These are phyloP conservation scores for Chaetomiaceae sp. DNA, from an alignment of 2,329 filamentous ascomycete genomes.

Conservation along the genomic window DNA sequence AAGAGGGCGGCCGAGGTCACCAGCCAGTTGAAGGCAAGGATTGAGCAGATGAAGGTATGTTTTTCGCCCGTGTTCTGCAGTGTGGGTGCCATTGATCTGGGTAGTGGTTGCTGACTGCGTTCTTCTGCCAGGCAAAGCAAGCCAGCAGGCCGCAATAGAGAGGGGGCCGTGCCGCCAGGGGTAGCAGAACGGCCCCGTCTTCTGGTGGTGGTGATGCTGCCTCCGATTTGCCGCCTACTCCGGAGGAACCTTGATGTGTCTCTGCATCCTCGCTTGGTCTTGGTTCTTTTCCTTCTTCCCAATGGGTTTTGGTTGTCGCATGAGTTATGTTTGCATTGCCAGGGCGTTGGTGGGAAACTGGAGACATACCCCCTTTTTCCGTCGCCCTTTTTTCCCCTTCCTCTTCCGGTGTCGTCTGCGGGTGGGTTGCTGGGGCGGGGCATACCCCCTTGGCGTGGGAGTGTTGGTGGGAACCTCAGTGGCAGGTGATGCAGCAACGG, in stretches of 20 bases:
- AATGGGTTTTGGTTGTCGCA: neutral
- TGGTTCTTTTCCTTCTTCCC: neutral
- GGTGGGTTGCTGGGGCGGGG: no score
- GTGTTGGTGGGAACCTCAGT: neutral
- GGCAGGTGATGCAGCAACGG: neutral
- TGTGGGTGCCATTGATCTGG: no score
- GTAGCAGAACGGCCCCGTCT: neutral
- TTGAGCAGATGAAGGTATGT: slow-evolving; percentile 90
- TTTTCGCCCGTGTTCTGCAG: no score
- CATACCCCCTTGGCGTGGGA: no score
- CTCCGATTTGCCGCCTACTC: no score
- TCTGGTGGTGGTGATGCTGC: no score
- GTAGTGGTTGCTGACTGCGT: neutral
- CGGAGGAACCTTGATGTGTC: no score
- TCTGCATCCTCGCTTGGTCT: neutral
- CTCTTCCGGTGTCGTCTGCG: no score
- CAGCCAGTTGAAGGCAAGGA: slow-evolving; percentile 91
- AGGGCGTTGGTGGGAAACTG: slow-evolving; percentile 9
- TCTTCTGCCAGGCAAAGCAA: slow-evolving; percentile 27
- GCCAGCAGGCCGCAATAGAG: slow-evolving; percentile 43
- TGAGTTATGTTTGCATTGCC: slow-evolving; percentile 9
- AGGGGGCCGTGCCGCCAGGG: slow-evolving; percentile 13
- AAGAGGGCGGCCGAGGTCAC: slow-evolving; percentile 95
- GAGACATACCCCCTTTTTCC: slow-evolving; percentile 8
- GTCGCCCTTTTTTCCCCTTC: neutral